phyloP scores from a whole-genome alignment of 805 yeast species.

The Yarrowia hollandica region DNA sequence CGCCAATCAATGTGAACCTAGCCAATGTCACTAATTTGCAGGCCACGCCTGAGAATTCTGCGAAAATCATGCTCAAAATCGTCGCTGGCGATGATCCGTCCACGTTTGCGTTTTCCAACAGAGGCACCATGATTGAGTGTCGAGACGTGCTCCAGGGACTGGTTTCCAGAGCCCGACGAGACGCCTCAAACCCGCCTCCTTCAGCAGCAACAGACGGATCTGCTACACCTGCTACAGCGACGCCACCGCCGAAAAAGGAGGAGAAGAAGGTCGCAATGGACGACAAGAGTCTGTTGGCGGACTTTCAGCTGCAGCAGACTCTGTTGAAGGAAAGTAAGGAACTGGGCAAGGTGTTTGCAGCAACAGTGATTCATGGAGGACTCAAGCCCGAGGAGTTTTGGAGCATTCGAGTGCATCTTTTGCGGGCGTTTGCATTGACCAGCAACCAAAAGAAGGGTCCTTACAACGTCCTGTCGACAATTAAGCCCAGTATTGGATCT shows the following conservation, averaged over 20 bases:
- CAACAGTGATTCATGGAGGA: conserved; percentile 71
- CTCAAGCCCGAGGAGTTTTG: conserved; percentile 83
- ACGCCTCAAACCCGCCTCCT: conserved; percentile 7
- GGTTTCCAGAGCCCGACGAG: conserved; percentile 19
- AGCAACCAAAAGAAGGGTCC: conserved; percentile 87
- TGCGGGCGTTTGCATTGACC: conserved; percentile 84
- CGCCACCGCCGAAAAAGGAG: conserved; percentile 41
- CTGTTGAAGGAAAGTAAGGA: conserved; percentile 66
- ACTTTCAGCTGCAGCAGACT: conserved; percentile 76
- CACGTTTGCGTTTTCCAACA: conserved; percentile 12
- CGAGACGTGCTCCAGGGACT: conserved; percentile 19
- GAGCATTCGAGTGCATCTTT: conserved; percentile 73
- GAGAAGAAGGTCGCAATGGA: conserved; percentile 47
- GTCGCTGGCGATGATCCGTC: conserved; percentile 38
- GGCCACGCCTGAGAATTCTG: conserved; percentile 67
- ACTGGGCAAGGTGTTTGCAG: conserved; percentile 76
- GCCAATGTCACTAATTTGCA: conserved; percentile 46
- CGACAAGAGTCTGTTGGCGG: conserved; percentile 59
- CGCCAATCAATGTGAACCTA: conserved; percentile 8
- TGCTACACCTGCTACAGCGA: conserved; percentile 36
- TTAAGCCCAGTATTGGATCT: conserved; percentile 87
- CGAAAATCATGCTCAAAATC: conserved; percentile 65
- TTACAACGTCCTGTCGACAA: conserved; percentile 88
- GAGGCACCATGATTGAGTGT: conserved; percentile 28
- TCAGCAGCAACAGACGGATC: conserved; percentile 8